These are phyloP conservation scores for Coniochaeta sp. DNA, from an alignment of 2,329 filamentous ascomycete genomes.

Conservation along the genomic window DNA sequence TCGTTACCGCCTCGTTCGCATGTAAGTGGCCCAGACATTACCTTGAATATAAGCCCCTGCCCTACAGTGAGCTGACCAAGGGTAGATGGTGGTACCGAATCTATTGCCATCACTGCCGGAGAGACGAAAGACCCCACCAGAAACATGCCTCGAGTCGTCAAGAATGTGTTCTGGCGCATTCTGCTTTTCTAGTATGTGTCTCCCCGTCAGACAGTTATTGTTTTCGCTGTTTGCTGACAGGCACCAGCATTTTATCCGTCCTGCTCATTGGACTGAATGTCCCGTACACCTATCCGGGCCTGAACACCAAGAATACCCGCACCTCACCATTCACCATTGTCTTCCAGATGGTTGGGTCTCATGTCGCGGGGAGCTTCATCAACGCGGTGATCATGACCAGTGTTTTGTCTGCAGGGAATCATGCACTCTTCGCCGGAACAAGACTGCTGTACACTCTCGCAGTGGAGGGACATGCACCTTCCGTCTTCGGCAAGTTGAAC, in stretches of 20 bases:
- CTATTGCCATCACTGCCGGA: conserved; percentile 58
- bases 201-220: not conserved
- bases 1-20: conserved; percentile 54
- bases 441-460: conserved; percentile 50
- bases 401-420: conserved; percentile 51
- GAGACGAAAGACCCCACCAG: conserved; percentile 56
- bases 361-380: conserved; percentile 47
- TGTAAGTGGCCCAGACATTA: conserved; percentile 28
- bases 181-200: conserved; percentile 37
- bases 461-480: conserved; percentile 47
- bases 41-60: not conserved
- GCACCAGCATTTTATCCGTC: conserved; percentile 31
- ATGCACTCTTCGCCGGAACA: conserved; percentile 49
- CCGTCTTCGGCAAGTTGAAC: conserved; percentile 41
- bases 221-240: not conserved
- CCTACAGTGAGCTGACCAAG: conserved; percentile 9
- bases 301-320: conserved; percentile 31
- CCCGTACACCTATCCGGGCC: conserved; percentile 42
- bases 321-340: conserved; percentile 58
- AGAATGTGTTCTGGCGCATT: conserved; percentile 59
- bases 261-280: conserved; percentile 51
- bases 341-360: conserved; percentile 49
- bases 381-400: conserved; percentile 55
- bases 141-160: conserved; percentile 54
- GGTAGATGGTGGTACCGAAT: conserved; percentile 48